Evolutionary conservation across 192 early-diverging fungal genomes (phyloP).

Genomic region (Diversispora epigaea): DNA sequence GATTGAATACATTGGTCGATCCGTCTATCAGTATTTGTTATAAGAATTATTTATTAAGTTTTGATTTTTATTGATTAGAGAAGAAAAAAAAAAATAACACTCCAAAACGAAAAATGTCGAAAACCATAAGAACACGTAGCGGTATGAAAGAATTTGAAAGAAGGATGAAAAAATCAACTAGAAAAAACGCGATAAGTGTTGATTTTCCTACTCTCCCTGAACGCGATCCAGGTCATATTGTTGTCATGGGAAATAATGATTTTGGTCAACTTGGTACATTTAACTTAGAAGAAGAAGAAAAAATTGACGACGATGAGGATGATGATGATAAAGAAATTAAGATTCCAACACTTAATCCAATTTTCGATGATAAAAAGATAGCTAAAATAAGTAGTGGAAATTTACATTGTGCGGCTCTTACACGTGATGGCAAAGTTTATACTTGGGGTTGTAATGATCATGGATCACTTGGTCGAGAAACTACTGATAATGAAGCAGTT

Average conservation of each 20-base stretch:
- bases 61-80: too few relatives aligned
- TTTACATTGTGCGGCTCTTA: slow-evolving; percentile 18
- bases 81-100: too few relatives aligned
- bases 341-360: not conserved
- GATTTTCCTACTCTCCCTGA: not conserved
- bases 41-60: too few relatives aligned
- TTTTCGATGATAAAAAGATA: not conserved
- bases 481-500: slow-evolving; percentile 60
- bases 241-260: not conserved
- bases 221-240: not conserved
- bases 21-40: too few relatives aligned
- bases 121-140: too few relatives aligned
- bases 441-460: slow-evolving; percentile 9
- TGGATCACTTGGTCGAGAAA: slow-evolving; percentile 57
- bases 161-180: not conserved
- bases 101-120: too few relatives aligned
- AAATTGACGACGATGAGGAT: not conserved
- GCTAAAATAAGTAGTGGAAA: not conserved
- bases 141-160: too few relatives aligned
- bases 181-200: not conserved
- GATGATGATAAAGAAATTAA: too few relatives aligned
- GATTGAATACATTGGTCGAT: too few relatives aligned
- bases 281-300: not conserved
- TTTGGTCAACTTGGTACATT: not conserved
- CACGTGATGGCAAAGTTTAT: slow-evolving; percentile 5